Percentiles rank a stretch among this genome's conserved stretches.
phyloP scores from a whole-genome alignment of 768 basidiomycete species.

The Boletus vermiculosoides region DNA sequence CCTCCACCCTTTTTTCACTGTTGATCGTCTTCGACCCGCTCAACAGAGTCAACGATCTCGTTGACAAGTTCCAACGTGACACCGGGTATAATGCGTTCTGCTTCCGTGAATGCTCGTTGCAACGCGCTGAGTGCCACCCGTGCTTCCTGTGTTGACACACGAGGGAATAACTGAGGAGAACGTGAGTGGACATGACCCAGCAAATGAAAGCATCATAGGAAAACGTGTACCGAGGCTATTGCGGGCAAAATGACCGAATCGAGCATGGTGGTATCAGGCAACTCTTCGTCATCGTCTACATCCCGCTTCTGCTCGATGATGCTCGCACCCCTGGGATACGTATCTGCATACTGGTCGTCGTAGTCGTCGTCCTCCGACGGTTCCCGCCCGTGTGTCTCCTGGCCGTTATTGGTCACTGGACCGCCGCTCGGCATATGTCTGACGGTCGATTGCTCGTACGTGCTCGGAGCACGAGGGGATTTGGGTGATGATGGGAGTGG shows the following conservation, averaged over 20 bases:
- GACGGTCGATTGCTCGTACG: constrained; percentile 65
- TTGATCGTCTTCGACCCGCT: constrained; percentile 78
- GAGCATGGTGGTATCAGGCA: constrained; percentile 88
- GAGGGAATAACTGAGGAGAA: constrained; percentile 71
- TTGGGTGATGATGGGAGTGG: constrained; percentile 48
- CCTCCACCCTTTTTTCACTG: constrained; percentile 10
- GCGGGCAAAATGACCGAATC: constrained; percentile 95
- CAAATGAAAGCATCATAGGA: not conserved
- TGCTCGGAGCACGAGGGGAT: constrained; percentile 35
- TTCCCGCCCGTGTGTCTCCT: constrained; percentile 41
- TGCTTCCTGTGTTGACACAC: constrained; percentile 91
- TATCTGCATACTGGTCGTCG: constrained; percentile 53
- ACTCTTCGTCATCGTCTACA: constrained; percentile 50
- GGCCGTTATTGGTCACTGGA: constrained; percentile 18
- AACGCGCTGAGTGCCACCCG: constrained; percentile 80
- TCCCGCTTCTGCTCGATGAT: constrained; percentile 38
- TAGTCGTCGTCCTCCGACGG: constrained; percentile 68
- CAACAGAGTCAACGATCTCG: constrained; percentile 91
- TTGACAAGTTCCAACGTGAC: constrained; percentile 90
- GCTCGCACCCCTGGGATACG: constrained; percentile 45
- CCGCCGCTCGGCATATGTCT: constrained; percentile 48
- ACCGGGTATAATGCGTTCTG: constrained; percentile 93
- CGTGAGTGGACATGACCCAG: constrained; percentile 7
- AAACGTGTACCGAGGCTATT: constrained; percentile 79
- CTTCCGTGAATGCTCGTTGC: constrained; percentile 91